Conservation (phyloP, 2,329 filamentous ascomycete species). For the Escovopsis sp. region DNA sequence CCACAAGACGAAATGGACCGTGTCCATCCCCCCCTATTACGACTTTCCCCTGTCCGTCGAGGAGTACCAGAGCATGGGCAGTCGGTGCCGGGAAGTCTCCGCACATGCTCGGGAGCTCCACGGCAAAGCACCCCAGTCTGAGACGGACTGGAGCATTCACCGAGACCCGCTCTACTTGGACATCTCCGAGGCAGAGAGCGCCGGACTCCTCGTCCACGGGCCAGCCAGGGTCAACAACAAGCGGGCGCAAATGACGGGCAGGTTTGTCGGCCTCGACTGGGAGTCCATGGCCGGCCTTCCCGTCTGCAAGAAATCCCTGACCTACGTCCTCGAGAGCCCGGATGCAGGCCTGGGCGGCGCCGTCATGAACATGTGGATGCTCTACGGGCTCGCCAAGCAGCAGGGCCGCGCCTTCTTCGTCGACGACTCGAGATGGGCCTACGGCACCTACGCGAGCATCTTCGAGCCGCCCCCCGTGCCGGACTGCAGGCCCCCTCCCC, state of each 20-base stretch:
- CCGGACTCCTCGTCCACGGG: slow-evolving; percentile 40
- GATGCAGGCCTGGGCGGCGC: slow-evolving; percentile 66
- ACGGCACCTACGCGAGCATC: slow-evolving; percentile 59
- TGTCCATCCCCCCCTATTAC: slow-evolving; percentile 55
- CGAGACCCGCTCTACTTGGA: slow-evolving; percentile 64
- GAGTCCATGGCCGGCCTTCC: slow-evolving; percentile 31
- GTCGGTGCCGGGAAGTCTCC: slow-evolving; percentile 50
- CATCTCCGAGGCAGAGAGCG: slow-evolving; percentile 52
- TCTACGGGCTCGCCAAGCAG: slow-evolving; percentile 63
- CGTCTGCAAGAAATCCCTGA: slow-evolving; percentile 57
- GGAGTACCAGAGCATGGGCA: slow-evolving; percentile 57
- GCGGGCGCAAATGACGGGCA: slow-evolving; percentile 25
- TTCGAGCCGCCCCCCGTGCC: slow-evolving; percentile 54
- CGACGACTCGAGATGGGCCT: slow-evolving; percentile 72
- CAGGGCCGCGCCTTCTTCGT: slow-evolving; percentile 70
- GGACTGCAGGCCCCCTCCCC: slow-evolving; percentile 55
- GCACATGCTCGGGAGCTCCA: slow-evolving; percentile 36
- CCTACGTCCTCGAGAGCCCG: slow-evolving; percentile 57
- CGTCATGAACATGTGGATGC: slow-evolving; percentile 68
- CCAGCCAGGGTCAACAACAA: slow-evolving; percentile 13
- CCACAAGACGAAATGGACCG: slow-evolving; percentile 56
- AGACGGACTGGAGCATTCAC: slow-evolving; percentile 34
- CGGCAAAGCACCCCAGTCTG: slow-evolving; percentile 22
- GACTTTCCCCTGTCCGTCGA: slow-evolving; percentile 51
- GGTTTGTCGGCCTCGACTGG: slow-evolving; percentile 33